phyloP scores from a whole-genome alignment of 2,329 filamentous ascomycete genomes.

The Verticillium albo-atrum region DNA sequence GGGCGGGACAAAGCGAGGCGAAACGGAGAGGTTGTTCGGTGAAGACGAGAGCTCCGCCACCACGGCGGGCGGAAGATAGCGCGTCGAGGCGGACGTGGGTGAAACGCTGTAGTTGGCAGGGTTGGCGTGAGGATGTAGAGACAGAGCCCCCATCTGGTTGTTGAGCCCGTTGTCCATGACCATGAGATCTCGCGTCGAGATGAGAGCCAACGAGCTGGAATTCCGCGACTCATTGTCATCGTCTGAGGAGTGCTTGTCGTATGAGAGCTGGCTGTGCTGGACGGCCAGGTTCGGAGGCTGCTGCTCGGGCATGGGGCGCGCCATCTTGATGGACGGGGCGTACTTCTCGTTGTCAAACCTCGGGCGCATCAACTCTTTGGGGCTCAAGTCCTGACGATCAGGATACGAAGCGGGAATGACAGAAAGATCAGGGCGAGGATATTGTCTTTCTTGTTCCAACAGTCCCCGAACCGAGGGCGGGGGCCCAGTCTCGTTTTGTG shows the following conservation, averaged over 20 bases:
- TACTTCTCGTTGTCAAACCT: conserved; percentile 35
- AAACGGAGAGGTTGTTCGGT: conserved; percentile 26
- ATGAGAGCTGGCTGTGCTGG: conserved; percentile 19
- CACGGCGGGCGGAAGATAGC: conserved; percentile 23
- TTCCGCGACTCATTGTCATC: conserved; percentile 27
- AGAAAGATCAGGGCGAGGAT: conserved; percentile 7
- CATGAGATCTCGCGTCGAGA: conserved; percentile 52
- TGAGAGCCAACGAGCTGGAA: conserved; percentile 37
- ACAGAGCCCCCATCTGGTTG: conserved; percentile 34
- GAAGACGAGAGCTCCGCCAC: conserved; percentile 27
- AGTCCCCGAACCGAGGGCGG: conserved; percentile 49
- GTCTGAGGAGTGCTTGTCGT: conserved; percentile 32
- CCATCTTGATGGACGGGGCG: conserved; percentile 31
- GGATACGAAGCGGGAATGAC: conserved; percentile 3
- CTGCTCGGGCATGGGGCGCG: conserved; percentile 28
- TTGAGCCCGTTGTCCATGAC: conserved; percentile 36
- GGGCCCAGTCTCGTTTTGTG: conserved; percentile 33
- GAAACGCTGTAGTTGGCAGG: conserved; percentile 30
- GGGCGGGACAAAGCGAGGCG: conserved; percentile 35
- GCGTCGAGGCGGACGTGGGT: conserved; percentile 25
- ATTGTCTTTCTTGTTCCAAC: conserved; percentile 35
- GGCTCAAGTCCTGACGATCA: conserved; percentile 15
- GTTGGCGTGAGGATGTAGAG: conserved; percentile 27
- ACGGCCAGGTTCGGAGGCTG: conserved; percentile 5
- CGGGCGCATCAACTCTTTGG: conserved; percentile 28